Evolutionary conservation across 2,329 filamentous ascomycete species (phyloP), one percentile per base, ranked within the genome.

Genomic region (Fusarium transvaalense): DNA sequence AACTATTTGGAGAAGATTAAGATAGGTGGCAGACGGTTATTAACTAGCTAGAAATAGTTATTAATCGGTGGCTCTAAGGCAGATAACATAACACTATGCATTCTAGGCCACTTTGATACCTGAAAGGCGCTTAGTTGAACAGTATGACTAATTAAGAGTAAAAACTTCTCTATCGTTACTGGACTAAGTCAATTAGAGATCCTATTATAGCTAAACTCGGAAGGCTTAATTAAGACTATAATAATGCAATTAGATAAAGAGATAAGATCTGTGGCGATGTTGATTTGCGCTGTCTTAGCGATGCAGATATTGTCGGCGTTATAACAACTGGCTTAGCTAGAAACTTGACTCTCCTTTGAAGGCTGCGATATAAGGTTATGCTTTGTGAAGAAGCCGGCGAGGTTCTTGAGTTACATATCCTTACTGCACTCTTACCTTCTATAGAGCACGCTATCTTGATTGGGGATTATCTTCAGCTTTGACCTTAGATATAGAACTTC

Each of bases 301-400:
- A 37, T 9, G 41, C 41, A 35, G 41, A 55, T n/a, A 21, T 55
- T 3, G 17, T 55, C 4, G 52, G 52, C 5, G 23, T 55, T 14
- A 55, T 41, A 14, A 55, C 52, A n/a, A 55, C 52, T 13, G 52
- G 52, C 2, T 17, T 47, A 13, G 88, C 88, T 0, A 77, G 78
- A 21, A 83, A 86, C 17, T 75, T 88, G 0, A 75, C 80, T 0
- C 66, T 86, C 2, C 77, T 91, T 0, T 80, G 82, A 10, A 80
- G 81, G 10, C 61, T 90, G 3, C 72, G 77, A 9, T 78, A 80
- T 32, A 89, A 90, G 62, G 83, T 91, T 0, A 75, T 92, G 17
- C 74, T 92, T 1, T 90, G 87, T 34, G 90, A 92, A 73, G 90
- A 92, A 71, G 90, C 90, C 3, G 90, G 85, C 0, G 89, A 92